Conservation (phyloP, 192 early-diverging fungal species). For the Dimargaris verticillata region DNA sequence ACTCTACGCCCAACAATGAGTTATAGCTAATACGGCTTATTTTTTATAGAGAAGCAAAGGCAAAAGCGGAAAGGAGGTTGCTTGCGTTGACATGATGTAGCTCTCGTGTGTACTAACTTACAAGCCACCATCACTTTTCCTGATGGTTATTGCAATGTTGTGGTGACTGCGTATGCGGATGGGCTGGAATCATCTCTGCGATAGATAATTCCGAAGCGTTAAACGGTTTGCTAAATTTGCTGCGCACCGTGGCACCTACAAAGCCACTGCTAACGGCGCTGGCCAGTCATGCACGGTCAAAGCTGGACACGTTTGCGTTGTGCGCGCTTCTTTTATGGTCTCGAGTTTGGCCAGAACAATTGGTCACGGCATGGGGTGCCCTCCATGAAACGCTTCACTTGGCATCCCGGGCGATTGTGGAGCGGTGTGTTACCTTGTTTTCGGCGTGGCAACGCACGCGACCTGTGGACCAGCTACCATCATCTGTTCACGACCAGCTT, state of each 20-base stretch:
- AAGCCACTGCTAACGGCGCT: conserved; percentile 3
- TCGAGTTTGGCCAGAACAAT: not conserved
- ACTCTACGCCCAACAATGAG: not conserved
- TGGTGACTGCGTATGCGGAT: conserved; percentile 4
- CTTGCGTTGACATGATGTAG: not conserved
- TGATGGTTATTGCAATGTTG: not conserved
- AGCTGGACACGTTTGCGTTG: too few relatives aligned
- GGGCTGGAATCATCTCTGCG: conserved; percentile 6
- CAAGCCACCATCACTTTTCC: not conserved
- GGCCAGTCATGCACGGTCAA: too few relatives aligned
- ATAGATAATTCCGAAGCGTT: conserved; percentile 25
- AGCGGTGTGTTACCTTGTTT: not conserved
- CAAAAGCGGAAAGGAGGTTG: not conserved
- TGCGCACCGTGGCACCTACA: conserved; percentile 22
- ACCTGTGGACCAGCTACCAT: not conserved
- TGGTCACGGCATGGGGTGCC: not conserved
- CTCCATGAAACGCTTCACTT: too few relatives aligned
- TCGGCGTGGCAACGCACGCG: not conserved
- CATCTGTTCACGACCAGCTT: not conserved
- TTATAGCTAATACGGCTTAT: not conserved
- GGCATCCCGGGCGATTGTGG: too few relatives aligned
- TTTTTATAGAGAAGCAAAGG: not conserved
- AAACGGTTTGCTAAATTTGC: conserved; percentile 24
- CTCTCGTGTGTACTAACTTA: not conserved
- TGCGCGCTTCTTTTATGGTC: not conserved